Conservation (phyloP, 441 rosid species). For the Erodium moschatum region DNA sequence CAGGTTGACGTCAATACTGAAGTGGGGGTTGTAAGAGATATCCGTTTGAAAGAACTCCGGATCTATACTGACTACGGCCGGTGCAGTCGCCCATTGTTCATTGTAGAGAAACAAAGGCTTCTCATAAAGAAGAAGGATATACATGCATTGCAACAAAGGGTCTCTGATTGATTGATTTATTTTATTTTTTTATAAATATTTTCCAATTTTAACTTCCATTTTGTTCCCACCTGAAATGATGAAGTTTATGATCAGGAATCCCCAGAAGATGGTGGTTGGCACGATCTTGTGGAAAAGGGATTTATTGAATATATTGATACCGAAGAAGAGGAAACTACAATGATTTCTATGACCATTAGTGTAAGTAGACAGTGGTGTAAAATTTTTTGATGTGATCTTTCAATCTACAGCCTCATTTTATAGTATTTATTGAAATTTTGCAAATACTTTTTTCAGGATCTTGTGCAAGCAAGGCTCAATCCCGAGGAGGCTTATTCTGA, state of each 20-base stretch:
- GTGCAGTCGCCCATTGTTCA: constrained; percentile 92
- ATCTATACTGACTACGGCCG: constrained; percentile 98
- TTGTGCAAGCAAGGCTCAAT: constrained; percentile 69
- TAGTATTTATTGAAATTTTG: constrained; percentile 11
- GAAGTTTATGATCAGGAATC: constrained; percentile 38
- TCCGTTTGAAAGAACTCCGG: constrained; percentile 72
- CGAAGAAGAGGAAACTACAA: constrained; percentile 97
- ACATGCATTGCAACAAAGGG: constrained; percentile 77
- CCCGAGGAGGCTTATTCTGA: constrained; percentile 76
- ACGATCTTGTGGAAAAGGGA: constrained; percentile 76
- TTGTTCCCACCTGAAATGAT: no score
- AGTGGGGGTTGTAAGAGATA: constrained; percentile 94
- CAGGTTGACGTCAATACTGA: constrained; percentile 97
- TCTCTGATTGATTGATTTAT: constrained; percentile 21
- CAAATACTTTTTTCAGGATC: constrained; percentile 48
- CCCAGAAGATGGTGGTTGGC: constrained; percentile 88
- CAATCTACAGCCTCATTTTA: no score
- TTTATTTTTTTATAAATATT: not conserved
- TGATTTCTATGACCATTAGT: constrained; percentile 98
- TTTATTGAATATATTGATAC: constrained; percentile 91
- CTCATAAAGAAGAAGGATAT: constrained; percentile 83
- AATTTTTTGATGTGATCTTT: not conserved
- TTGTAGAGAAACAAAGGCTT: constrained; percentile 88
- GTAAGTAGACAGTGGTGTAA: constrained; percentile 35
- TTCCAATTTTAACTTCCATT: no score